These are phyloP conservation scores for Phaeosphaeriaceae sp. DNA, from an alignment of 2,329 filamentous ascomycete genomes.

Conservation along the genomic window DNA sequence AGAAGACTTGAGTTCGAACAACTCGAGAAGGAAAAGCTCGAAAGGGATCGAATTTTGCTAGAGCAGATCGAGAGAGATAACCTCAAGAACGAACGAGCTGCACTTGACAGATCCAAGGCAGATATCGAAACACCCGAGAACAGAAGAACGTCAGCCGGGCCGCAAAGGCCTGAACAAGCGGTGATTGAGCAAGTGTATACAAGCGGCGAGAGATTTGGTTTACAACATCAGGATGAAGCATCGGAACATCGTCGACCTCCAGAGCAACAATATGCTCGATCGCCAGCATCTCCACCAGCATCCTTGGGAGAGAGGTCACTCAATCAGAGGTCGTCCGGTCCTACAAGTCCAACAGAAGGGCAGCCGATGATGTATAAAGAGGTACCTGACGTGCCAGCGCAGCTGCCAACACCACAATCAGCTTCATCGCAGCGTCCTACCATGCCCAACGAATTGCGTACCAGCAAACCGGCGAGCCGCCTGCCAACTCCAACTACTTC, in stretches of 20 bases:
- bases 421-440: conserved; percentile 6
- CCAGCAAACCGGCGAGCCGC: conserved; percentile 17
- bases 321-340: not conserved
- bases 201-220: not conserved
- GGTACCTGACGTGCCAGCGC: conserved; percentile 14
- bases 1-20: no score
- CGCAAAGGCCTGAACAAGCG: not conserved
- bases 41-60: not conserved
- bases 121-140: no score
- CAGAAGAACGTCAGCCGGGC: no score
- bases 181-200: conserved; percentile 1
- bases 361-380: not conserved
- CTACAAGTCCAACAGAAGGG: conserved; percentile 1
- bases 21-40: not conserved
- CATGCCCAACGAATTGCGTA: conserved; percentile 8
- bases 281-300: not conserved
- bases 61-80: not conserved
- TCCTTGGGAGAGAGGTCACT: not conserved
- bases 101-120: not conserved
- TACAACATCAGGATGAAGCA: not conserved
- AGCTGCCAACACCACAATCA: conserved; percentile 17
- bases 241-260: not conserved
- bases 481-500: conserved; percentile 22
- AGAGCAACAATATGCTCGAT: not conserved
- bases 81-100: not conserved